Conservation (phyloP, 257 asterid genomes). For the Ilex asprella region DNA sequence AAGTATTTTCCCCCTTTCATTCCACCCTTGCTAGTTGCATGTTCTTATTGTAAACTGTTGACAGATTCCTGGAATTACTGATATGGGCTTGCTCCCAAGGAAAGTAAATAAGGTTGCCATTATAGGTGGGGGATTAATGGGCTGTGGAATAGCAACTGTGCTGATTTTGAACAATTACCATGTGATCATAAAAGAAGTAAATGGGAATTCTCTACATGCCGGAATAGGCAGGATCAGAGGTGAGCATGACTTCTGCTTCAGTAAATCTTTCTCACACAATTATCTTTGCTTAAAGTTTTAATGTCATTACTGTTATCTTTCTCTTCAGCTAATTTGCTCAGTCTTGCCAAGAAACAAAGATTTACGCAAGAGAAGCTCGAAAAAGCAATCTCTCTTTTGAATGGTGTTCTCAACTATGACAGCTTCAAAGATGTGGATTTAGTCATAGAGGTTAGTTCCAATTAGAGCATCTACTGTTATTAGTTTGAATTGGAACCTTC, state of each 20-base stretch:
- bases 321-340: not conserved
- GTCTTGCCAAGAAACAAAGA: not conserved
- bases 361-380: not conserved
- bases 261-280: not conserved
- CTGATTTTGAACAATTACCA: constrained; percentile 29
- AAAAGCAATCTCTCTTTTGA: not conserved
- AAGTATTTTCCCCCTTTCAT: too few relatives aligned
- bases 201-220: constrained; percentile 18
- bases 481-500: not conserved
- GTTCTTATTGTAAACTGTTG: constrained; percentile 8
- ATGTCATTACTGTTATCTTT: not conserved
- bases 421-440: not conserved
- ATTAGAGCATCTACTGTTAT: not conserved
- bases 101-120: constrained; percentile 41
- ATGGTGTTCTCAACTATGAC: not conserved
- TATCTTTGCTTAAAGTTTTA: not conserved
- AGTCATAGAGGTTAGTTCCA: constrained; percentile 1
- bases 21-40: constrained; percentile 2
- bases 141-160: constrained; percentile 33
- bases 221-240: not conserved
- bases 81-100: constrained; percentile 34
- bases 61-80: constrained; percentile 45
- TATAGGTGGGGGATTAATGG: constrained; percentile 47
- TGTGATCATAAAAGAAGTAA: constrained; percentile 39
- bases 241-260: not conserved